A percentile compares a stretch with the other conserved stretches of the same genome.
Conservation (phyloP, 2,329 filamentous ascomycete genomes). For the Pezicula carpinea region DNA sequence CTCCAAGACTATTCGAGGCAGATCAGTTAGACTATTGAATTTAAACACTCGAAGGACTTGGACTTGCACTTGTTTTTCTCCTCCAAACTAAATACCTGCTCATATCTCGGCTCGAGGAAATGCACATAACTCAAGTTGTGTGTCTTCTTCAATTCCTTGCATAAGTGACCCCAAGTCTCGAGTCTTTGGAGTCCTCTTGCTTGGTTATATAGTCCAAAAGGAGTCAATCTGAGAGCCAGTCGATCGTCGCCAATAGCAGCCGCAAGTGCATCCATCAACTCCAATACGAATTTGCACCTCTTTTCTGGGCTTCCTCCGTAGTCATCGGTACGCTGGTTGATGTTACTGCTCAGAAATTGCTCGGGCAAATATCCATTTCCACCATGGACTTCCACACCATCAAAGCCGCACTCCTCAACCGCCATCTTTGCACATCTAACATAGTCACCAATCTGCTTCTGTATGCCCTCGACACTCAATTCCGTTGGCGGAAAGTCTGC, state of each 20-base stretch:
- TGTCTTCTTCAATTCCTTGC: slow-evolving; percentile 40
- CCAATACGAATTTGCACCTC: slow-evolving; percentile 44
- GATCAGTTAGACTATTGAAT: background rate
- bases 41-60: background rate
- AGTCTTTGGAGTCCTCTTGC: slow-evolving; percentile 44
- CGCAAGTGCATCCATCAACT: slow-evolving; percentile 45
- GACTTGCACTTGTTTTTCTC: slow-evolving; percentile 40
- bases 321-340: slow-evolving; percentile 49
- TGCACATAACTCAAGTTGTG: slow-evolving; percentile 54
- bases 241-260: slow-evolving; percentile 46
- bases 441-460: slow-evolving; percentile 36
- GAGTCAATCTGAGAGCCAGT: slow-evolving; percentile 53
- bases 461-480: slow-evolving; percentile 33
- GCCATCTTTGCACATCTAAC: slow-evolving; percentile 38
- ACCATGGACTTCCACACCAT: slow-evolving; percentile 40
- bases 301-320: slow-evolving; percentile 47
- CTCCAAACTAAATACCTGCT: slow-evolving; percentile 43
- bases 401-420: slow-evolving; percentile 48
- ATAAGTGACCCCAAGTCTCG: slow-evolving; percentile 48
- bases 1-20: slow-evolving; percentile 29
- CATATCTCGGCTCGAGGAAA: slow-evolving; percentile 49
- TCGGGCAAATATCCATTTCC: slow-evolving; percentile 49
- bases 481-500: slow-evolving; percentile 31
- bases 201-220: slow-evolving; percentile 52
- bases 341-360: slow-evolving; percentile 50